Evolutionary conservation across 441 rosid species (phyloP), one percentile per base, ranked within the genome.

Genomic region (Macaranga tanarius): DNA sequence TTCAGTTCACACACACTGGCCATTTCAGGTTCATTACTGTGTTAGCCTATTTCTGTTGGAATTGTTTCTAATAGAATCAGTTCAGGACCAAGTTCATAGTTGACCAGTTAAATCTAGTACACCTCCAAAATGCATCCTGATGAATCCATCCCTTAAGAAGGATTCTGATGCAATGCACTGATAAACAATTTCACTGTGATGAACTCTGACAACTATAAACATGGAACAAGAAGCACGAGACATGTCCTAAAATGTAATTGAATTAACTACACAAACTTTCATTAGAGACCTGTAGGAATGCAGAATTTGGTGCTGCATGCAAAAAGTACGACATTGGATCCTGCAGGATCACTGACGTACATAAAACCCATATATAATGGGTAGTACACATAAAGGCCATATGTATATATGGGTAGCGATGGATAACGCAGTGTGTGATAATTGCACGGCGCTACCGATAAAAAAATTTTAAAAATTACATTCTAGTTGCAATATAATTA

Each of bases 1-100:
- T 20, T 55, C 31, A 54, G 34, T 68, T 68, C 61, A 68, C 71
- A 63, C 65, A 23, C 42, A 16, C 11, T 13, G 38, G 38, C 11
- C 40, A 16, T 60, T 60, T 28, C 63, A 16, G 38, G 6, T 34
- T 34, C 38, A 34, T 5, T 7, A 34, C 38, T 34, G 38, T 34
- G 38, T 4, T 34, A 34, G 38, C 38, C 38, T 3, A 4, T 34
- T 34, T 34, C 38, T 34, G 20, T 6, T 60, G 17, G 13, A 4
- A 5, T 38, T 50, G 38, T 4, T 2, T 20, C 17, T 25, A 20
- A 19, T 55, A 16, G 63, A 58, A 60, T 28, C 64, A 60, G 38
- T 5, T 17, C 9, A 56, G 9, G 28, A 56, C 52, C 5, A 48
- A 56, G 5, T 22, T 22, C 28, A 9, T 10, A 25, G 60, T 56